Percentiles rank a stretch among this genome's conserved stretches.
Evolutionary conservation across 2,329 filamentous ascomycete species (phyloP).

Genomic region (Coniella vitis): DNA sequence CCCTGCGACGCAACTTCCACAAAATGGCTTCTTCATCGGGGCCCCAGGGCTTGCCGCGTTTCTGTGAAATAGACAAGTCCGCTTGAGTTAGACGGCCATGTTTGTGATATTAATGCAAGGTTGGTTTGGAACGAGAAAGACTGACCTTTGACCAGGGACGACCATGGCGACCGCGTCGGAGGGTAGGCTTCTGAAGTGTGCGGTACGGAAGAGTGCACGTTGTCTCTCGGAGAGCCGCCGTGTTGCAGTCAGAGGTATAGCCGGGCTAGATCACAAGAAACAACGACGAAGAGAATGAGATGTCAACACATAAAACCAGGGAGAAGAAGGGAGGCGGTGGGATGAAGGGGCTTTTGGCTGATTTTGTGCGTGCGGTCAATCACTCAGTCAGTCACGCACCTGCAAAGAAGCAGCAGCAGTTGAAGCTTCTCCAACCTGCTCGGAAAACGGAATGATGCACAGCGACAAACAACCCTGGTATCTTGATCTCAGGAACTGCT

Average conservation of each 20-base stretch:
- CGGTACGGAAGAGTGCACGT: no score
- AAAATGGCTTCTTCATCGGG: constrained; percentile 11
- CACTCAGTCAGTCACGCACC: no score
- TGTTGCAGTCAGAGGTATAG: no score
- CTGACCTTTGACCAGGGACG: constrained; percentile 15
- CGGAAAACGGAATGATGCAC: constrained; percentile 13
- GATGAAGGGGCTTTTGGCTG: no score
- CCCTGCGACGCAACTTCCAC: constrained; percentile 12
- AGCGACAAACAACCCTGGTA: constrained; percentile 10
- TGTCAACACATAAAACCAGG: no score
- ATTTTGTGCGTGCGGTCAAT: no score
- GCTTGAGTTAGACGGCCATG: no score
- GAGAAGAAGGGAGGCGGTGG: no score
- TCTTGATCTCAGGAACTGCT: constrained; percentile 9
- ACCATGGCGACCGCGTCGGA: not conserved
- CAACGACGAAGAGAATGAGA: not conserved
- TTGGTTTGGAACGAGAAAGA: no score
- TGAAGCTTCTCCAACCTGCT: not conserved
- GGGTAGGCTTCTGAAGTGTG: not conserved
- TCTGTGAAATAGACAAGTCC: not conserved
- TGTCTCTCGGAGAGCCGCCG: no score
- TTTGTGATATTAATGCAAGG: no score
- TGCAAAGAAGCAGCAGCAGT: no score
- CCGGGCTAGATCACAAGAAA: not conserved
- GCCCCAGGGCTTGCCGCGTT: constrained; percentile 15